These are phyloP conservation scores for Galerina marginata DNA, from an alignment of 768 basidiomycete genomes.

Conservation along the genomic window DNA sequence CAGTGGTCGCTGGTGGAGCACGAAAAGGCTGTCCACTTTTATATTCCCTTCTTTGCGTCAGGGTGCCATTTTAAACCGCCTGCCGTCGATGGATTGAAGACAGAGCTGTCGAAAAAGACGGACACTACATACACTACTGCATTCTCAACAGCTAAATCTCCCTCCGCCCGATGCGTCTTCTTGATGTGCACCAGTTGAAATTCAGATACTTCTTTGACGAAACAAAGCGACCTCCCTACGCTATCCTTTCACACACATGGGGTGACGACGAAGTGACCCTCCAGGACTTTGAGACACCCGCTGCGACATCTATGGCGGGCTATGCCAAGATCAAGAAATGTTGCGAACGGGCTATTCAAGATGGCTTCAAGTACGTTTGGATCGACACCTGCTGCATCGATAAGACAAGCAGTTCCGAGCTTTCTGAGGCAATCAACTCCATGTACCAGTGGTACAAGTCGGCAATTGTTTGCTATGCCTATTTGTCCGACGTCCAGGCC, in stretches of 20 bases:
- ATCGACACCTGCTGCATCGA: constrained; percentile 21
- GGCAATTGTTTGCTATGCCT: constrained; percentile 10
- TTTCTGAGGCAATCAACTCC: neutral
- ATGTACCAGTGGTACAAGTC: neutral
- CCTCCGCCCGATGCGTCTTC: no score
- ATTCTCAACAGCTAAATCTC: neutral
- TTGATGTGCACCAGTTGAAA: constrained; percentile 24
- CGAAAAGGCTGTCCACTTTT: no score
- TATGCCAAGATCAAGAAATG: constrained; percentile 15
- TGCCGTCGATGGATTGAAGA: no score
- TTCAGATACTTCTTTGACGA: constrained; percentile 31
- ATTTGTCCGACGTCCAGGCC: constrained; percentile 5
- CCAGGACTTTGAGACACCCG: neutral
- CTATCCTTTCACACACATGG: constrained; percentile 21
- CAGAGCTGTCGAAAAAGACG: no score
- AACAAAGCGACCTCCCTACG: constrained; percentile 16
- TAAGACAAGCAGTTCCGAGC: constrained; percentile 18
- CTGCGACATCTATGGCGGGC: neutral
- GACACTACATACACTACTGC: no score
- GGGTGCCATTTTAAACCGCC: no score
- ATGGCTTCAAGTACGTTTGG: constrained; percentile 12
- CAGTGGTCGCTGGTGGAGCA: no score
- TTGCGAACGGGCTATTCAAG: constrained; percentile 3
- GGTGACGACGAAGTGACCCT: constrained; percentile 12
- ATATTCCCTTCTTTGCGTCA: no score